Evolutionary conservation across 2,329 filamentous ascomycete species (phyloP), one percentile per base, ranked within the genome.

Genomic region (Corynespora cassiicola): DNA sequence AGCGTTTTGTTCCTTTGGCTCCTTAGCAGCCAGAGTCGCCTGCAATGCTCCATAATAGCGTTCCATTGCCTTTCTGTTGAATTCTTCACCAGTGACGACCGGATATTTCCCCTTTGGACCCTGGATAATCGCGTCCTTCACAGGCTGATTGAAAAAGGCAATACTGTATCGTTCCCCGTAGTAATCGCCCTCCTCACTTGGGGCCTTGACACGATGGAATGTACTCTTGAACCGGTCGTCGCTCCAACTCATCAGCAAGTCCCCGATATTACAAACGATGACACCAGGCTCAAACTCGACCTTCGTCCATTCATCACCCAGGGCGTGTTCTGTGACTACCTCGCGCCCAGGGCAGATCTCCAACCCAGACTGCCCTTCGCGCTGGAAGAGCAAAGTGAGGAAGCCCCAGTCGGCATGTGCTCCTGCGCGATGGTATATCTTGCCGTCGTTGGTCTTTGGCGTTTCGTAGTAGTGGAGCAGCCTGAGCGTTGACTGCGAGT

Each of bases 161-260:
- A 85, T 79, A 57, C 78, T 82, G 59, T 81, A 84, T 29, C 81
- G 71, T 45, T 76, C 72, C 4, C 79, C 79, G 51, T 75, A 84
- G 54, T 75, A 80, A 28, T 74, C 70, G 9, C 68, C 70, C 0
- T 69, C 68, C 49, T 81, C 77, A 18, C 63, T 70, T 0, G 80
- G 80, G 2, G 79, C 78, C 63, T 80, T 80, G 44, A 84, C 81
- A 4, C 80, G 74, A 61, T 84, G 81, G 35, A 82, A 80, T 0
- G 80, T 82, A 31, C 75, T 80, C 65, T 84, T 84, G 69, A 84
- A 84, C 14, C 80, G 74, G 62, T 84, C 82, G 56, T 85, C 81
- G 27, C 74, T 79, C 80, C 81, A 83, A 31, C 72, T 76, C 81
- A 85, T 84, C 11, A 85, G 68, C 41, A 84, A 66, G 56, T 85